Percentiles rank a stretch among this genome's conserved stretches.
These are phyloP conservation scores for Aureoboletus auriporus DNA, from an alignment of 768 basidiomycete species.

Conservation along the genomic window DNA sequence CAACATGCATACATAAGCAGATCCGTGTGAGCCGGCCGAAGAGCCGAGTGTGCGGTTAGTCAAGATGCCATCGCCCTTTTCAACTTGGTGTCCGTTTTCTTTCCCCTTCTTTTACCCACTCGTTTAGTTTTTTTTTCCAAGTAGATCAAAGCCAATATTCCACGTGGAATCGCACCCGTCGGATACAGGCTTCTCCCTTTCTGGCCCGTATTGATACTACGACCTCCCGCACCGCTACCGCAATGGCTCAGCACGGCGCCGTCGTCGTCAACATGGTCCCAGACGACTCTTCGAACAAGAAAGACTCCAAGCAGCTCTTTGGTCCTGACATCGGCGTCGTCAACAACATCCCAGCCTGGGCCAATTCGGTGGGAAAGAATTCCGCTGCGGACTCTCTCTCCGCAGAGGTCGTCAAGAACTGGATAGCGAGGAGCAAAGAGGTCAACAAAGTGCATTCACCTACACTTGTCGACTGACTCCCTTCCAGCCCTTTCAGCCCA, in stretches of 20 bases:
- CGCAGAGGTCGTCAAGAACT: constrained; percentile 73
- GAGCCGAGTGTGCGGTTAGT: constrained; percentile 5
- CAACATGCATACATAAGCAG: no score
- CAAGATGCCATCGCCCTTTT: constrained; percentile 27
- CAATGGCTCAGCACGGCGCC: constrained; percentile 42
- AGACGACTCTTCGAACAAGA: constrained; percentile 29
- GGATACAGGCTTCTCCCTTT: constrained; percentile 48
- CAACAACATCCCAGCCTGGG: constrained; percentile 67
- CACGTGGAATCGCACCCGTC: constrained; percentile 55
- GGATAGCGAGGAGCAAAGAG: constrained; percentile 88
- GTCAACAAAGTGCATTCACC: constrained; percentile 31
- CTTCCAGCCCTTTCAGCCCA: constrained; percentile 68
- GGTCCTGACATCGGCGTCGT: constrained; percentile 87
- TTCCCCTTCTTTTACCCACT: neutral
- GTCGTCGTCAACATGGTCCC: constrained; percentile 24
- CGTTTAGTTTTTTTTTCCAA: constrained; percentile 2
- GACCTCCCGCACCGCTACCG: constrained; percentile 43
- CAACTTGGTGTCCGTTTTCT: constrained; percentile 37
- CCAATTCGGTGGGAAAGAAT: constrained; percentile 59
- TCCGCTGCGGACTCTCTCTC: constrained; percentile 67
- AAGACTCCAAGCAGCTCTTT: constrained; percentile 72
- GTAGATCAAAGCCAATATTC: constrained; percentile 50
- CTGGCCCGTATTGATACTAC: constrained; percentile 49
- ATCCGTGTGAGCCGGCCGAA: neutral
- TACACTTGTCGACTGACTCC: constrained; percentile 1